phyloP scores from a whole-genome alignment of 2,329 filamentous ascomycete genomes.

The Chaetothyriales sp. region DNA sequence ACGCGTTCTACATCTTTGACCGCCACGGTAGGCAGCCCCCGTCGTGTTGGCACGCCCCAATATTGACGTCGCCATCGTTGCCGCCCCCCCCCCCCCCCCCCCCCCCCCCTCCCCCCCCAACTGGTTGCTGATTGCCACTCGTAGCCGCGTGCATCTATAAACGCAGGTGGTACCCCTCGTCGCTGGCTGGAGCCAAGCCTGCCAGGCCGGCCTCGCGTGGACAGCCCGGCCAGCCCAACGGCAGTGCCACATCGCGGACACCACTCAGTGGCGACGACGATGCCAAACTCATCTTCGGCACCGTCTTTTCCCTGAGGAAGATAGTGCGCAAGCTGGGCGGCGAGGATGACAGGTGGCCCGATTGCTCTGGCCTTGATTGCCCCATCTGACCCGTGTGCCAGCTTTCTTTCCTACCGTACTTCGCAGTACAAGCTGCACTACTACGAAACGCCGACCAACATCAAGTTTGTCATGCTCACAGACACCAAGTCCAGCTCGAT shows the following conservation, averaged over 20 bases:
- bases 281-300: conserved; percentile 93
- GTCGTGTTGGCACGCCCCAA: not conserved
- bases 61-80: conserved; percentile 1
- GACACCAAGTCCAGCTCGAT: conserved; percentile 81
- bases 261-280: conserved; percentile 56
- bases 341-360: conserved; percentile 57
- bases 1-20: conserved; percentile 98
- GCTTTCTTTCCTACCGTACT: conserved; percentile 87
- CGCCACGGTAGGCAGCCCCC: conserved; percentile 61
- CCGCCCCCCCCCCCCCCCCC: too few relatives aligned
- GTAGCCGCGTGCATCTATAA: conserved; percentile 95
- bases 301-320: conserved; percentile 89
- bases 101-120: too few relatives aligned
- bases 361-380: not conserved
- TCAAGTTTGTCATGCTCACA: conserved; percentile 94
- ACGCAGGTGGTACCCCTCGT: conserved; percentile 61
- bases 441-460: conserved; percentile 91
- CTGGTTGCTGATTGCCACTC: not conserved
- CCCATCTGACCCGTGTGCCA: conserved; percentile 24
- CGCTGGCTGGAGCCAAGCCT: conserved; percentile 34
- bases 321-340: conserved; percentile 94
- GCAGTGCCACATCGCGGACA: conserved; percentile 27
- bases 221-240: conserved; percentile 23
- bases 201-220: conserved; percentile 37
- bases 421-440: conserved; percentile 96